These are phyloP conservation scores for Cladosporium sphaerospermum DNA, from an alignment of 2,329 filamentous ascomycete genomes.

Conservation along the genomic window DNA sequence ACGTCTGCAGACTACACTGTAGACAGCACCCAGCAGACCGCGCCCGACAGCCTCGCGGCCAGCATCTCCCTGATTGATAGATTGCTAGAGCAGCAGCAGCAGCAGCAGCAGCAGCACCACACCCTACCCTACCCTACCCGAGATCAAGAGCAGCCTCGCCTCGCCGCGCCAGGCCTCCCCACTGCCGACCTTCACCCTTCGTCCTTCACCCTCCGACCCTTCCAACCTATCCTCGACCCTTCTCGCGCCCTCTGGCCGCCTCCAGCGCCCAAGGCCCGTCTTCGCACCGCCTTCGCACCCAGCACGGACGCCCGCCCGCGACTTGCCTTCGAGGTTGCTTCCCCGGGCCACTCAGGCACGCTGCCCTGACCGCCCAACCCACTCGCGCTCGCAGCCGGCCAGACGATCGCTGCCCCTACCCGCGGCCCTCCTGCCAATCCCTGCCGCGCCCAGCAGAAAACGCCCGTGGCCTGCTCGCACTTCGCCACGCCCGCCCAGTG, in stretches of 20 bases:
- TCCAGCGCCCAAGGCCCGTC: background rate
- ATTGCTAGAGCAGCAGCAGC: too few species aligned
- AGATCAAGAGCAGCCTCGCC: background rate
- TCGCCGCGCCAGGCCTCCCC: background rate
- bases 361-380: slow-evolving; percentile 8
- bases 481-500: background rate
- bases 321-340: background rate
- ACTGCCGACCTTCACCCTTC: background rate
- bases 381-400: background rate
- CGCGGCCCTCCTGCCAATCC: slow-evolving; percentile 3
- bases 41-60: background rate
- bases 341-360: slow-evolving; percentile 1
- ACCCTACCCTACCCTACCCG: too few species aligned
- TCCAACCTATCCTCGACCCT: background rate
- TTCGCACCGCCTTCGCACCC: background rate
- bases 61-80: too few species aligned
- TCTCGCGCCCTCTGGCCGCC: slow-evolving; percentile 5
- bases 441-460: background rate
- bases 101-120: too few species aligned
- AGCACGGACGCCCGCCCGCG: background rate
- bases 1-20: background rate
- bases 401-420: slow-evolving; percentile 5
- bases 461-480: background rate
- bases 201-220: background rate
- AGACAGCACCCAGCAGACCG: background rate